These are phyloP conservation scores for Leucocoprinus birnbaumii DNA, from an alignment of 768 basidiomycete genomes.

Conservation along the genomic window DNA sequence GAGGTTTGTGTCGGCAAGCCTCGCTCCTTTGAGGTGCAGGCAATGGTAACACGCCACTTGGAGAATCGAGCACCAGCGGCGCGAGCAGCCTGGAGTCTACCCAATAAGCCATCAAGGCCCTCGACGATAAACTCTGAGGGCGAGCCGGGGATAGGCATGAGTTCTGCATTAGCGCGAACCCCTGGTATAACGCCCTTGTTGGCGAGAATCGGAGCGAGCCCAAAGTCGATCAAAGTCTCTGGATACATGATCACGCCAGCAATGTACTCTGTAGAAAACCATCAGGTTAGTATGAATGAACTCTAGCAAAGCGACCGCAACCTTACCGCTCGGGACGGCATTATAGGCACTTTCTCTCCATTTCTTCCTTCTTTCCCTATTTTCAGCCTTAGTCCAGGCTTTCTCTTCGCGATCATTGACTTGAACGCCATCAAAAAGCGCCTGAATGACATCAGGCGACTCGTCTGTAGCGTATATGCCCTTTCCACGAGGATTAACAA, in stretches of 20 bases:
- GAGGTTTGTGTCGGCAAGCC: slow-evolving; percentile 37
- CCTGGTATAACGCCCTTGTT: slow-evolving; percentile 46
- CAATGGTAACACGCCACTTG: slow-evolving; percentile 49
- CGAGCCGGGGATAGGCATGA: slow-evolving; percentile 41
- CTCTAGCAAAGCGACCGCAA: too few species aligned
- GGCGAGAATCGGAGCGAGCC: slow-evolving; percentile 40
- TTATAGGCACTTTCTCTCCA: slow-evolving; percentile 45
- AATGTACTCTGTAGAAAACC: slow-evolving; percentile 33
- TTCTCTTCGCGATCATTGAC: slow-evolving; percentile 23
- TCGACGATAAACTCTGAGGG: slow-evolving; percentile 44
- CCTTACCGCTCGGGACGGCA: slow-evolving; percentile 36
- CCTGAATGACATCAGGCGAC: slow-evolving; percentile 39
- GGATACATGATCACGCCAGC: slow-evolving; percentile 50
- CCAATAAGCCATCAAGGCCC: slow-evolving; percentile 45
- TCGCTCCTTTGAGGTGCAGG: slow-evolving; percentile 33
- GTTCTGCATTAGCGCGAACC: slow-evolving; percentile 48
- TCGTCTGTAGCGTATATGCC: slow-evolving; percentile 57
- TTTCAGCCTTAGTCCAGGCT: slow-evolving; percentile 30
- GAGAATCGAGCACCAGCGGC: slow-evolving; percentile 46
- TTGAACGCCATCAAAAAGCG: slow-evolving; percentile 32
- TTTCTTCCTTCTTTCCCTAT: slow-evolving; percentile 33
- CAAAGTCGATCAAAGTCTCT: slow-evolving; percentile 48
- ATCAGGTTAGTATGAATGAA: background rate
- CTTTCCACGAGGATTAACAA: slow-evolving; percentile 46
- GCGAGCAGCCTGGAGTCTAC: slow-evolving; percentile 37